Conservation (phyloP, 345 rosid genomes). For the Erucastrum elatum region DNA sequence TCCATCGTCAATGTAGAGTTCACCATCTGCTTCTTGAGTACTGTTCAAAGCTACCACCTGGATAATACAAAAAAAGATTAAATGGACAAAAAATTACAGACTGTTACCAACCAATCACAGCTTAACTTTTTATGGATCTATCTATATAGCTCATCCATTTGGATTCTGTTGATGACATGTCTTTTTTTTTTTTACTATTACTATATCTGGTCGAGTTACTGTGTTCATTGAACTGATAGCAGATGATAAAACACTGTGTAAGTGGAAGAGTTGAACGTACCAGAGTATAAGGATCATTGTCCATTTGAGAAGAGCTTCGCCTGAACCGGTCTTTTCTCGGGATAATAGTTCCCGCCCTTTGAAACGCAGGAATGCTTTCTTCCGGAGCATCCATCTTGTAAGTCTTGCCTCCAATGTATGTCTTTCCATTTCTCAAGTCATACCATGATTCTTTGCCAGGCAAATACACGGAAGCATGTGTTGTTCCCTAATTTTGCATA, state of each 20-base stretch:
- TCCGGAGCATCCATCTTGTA: conserved; percentile 77
- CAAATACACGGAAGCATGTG: conserved; percentile 71
- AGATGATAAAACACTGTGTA: not conserved
- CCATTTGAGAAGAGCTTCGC: conserved; percentile 93
- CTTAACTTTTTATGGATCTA: not conserved
- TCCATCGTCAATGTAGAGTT: conserved; percentile 93
- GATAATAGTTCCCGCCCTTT: conserved; percentile 92
- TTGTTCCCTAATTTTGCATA: conserved; percentile 54
- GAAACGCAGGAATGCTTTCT: conserved; percentile 91
- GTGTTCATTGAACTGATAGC: not conserved
- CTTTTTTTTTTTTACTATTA: not conserved
- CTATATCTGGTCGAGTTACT: not conserved
- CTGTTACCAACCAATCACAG: not conserved
- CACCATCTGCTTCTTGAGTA: conserved; percentile 84
- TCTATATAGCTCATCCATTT: no score
- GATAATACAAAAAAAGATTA: not conserved
- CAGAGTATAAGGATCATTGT: conserved; percentile 91
- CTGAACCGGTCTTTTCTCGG: conserved; percentile 91
- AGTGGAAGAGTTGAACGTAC: conserved; percentile 45
- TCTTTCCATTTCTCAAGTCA: conserved; percentile 74
- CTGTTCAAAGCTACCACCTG: conserved; percentile 95
- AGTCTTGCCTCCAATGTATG: conserved; percentile 60
- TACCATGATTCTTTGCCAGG: conserved; percentile 93
- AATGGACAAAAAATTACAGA: not conserved
- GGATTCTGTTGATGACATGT: not conserved